Evolutionary conservation across 2,329 filamentous ascomycete genomes (phyloP).

Genomic region (Phaeoacremonium minimum): DNA sequence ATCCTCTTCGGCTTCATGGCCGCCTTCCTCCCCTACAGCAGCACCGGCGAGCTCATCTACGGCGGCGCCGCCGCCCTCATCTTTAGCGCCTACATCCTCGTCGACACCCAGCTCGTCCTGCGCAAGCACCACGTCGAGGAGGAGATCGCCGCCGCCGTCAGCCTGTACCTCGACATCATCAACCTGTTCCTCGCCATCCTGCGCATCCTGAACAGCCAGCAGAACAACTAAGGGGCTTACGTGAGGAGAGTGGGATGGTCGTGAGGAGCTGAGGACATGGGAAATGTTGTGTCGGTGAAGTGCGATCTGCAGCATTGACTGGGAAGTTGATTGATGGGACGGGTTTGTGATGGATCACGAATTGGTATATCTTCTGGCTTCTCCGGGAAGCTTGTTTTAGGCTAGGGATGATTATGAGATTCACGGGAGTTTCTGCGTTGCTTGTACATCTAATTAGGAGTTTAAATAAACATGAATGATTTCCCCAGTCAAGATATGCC

Average conservation of each 20-base stretch:
- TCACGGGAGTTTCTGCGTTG: no score
- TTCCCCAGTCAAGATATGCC: no score
- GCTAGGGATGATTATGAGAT: no score
- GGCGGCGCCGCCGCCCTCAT: conserved; percentile 77
- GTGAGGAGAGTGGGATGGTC: not conserved
- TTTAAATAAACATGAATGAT: no score
- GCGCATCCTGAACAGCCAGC: conserved; percentile 92
- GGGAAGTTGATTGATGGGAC: not conserved
- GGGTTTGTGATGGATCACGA: no score
- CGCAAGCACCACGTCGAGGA: conserved; percentile 96
- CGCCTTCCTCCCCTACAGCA: conserved; percentile 80
- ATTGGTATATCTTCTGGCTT: no score
- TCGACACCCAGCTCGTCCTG: conserved; percentile 95
- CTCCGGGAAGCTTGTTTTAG: no score
- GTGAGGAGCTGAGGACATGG: no score
- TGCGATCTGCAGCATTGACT: not conserved
- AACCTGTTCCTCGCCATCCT: conserved; percentile 96
- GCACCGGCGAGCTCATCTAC: conserved; percentile 80
- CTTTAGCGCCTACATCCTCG: conserved; percentile 91
- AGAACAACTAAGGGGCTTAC: conserved; percentile 69
- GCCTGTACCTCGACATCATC: conserved; percentile 91
- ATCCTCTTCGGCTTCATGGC: conserved; percentile 92
- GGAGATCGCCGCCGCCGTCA: conserved; percentile 93
- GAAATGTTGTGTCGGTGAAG: not conserved
- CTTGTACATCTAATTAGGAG: no score